Conservation (phyloP, 169 alveolate species). For the Plasmodium malariae region DNA sequence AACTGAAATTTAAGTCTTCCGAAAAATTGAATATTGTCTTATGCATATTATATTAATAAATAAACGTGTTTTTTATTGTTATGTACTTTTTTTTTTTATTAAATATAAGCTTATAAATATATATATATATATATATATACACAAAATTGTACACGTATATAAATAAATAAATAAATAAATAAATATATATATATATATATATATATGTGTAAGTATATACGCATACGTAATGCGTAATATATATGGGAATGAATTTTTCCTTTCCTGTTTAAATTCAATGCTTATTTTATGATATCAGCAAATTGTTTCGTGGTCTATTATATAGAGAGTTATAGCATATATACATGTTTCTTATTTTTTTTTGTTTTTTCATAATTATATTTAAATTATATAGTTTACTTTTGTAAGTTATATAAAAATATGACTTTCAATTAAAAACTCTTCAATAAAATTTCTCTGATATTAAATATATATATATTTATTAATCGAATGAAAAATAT, state of each 20-base stretch:
- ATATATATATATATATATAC: constrained; percentile 5
- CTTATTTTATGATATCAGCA: constrained; percentile 26
- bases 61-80: background rate
- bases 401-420: no score
- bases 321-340: constrained; percentile 18
- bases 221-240: background rate
- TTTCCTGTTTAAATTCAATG: constrained; percentile 5
- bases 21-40: constrained; percentile 41
- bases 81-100: background rate
- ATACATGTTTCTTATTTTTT: constrained; percentile 16
- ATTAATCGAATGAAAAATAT: no score
- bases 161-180: background rate
- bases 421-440: no score
- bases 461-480: no score
- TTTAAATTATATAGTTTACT: background rate
- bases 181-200: background rate
- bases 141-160: background rate
- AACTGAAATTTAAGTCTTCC: constrained; percentile 66
- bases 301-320: constrained; percentile 10
- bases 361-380: constrained; percentile 54
- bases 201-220: background rate
- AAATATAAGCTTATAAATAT: background rate
- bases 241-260: background rate
- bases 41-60: constrained; percentile 71
- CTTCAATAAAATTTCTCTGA: no score